phyloP scores from a whole-genome alignment of 306 rosid species.

The Vigna mungo region DNA sequence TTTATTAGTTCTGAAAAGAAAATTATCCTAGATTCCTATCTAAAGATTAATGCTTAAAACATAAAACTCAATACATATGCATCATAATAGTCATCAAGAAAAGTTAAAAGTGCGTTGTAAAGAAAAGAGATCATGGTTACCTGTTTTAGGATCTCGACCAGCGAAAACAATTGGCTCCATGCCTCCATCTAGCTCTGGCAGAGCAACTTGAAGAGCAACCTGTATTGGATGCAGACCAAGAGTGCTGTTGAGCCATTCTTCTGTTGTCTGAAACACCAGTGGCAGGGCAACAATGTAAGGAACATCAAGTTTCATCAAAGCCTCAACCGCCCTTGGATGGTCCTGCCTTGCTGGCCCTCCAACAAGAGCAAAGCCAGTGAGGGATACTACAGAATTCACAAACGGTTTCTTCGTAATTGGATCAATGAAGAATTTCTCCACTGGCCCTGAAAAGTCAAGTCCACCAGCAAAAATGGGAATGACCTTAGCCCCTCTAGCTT shows the following conservation, averaged over 20 bases:
- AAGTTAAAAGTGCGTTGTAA: not conserved
- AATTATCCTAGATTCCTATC: not conserved
- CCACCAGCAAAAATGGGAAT: conserved; percentile 96
- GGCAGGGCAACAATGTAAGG: conserved; percentile 98
- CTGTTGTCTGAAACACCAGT: conserved; percentile 95
- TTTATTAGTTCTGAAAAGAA: not conserved
- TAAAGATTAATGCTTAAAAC: not conserved
- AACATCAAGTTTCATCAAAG: conserved; percentile 84
- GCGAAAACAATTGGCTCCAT: conserved; percentile 98
- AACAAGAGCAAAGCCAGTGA: conserved; percentile 96
- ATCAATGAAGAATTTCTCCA: conserved; percentile 83
- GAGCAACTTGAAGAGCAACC: conserved; percentile 98
- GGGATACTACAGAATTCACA: conserved; percentile 78
- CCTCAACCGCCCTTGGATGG: conserved; percentile 94
- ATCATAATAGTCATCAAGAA: not conserved
- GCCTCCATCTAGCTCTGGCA: conserved; percentile 99
- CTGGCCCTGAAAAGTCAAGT: conserved; percentile 94
- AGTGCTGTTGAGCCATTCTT: conserved; percentile 97
- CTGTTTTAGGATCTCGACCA: conserved; percentile 96
- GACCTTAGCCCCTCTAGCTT: conserved; percentile 96
- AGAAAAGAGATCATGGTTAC: conserved; percentile 40
- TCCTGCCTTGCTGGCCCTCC: conserved; percentile 99
- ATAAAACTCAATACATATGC: not conserved
- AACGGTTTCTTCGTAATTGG: conserved; percentile 84
- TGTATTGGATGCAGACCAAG: conserved; percentile 97